These are phyloP conservation scores for Sporisorium scitamineum DNA, from an alignment of 1,284 basidiomycete species.

Conservation along the genomic window DNA sequence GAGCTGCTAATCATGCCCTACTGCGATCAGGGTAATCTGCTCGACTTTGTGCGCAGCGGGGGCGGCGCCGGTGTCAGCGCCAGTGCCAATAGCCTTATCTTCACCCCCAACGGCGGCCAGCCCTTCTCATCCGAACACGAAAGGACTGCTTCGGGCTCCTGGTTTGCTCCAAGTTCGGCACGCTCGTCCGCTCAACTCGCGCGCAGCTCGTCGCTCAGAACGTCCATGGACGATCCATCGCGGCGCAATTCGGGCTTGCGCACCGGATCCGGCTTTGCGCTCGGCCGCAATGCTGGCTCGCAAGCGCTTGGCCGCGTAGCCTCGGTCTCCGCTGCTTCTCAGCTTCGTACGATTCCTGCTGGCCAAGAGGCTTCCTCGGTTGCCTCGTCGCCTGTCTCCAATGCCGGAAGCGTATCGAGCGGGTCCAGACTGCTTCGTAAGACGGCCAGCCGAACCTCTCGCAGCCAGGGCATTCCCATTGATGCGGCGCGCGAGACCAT, in stretches of 20 bases:
- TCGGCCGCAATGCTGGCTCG: slow-evolving; percentile 18
- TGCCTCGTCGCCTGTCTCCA: slow-evolving; percentile 40
- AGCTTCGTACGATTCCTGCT: slow-evolving; percentile 48
- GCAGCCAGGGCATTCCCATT: slow-evolving; percentile 59
- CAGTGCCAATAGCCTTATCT: slow-evolving; percentile 11
- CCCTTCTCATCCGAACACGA: slow-evolving; percentile 23
- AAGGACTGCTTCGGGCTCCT: slow-evolving; percentile 34
- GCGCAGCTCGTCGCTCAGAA: slow-evolving; percentile 40
- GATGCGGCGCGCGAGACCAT: slow-evolving; percentile 84
- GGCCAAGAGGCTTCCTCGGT: slow-evolving; percentile 32
- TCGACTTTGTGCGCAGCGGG: slow-evolving; percentile 58
- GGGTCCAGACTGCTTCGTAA: slow-evolving; percentile 35
- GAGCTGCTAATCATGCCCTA: slow-evolving; percentile 62
- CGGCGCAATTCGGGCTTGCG: slow-evolving; percentile 28
- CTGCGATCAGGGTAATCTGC: slow-evolving; percentile 56
- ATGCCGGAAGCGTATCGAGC: slow-evolving; percentile 41
- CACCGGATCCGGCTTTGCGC: slow-evolving; percentile 42
- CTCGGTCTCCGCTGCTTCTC: slow-evolving; percentile 35
- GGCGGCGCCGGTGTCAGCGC: slow-evolving; percentile 25
- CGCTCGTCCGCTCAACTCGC: slow-evolving; percentile 24
- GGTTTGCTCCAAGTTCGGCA: slow-evolving; percentile 34
- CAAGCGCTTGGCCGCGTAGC: slow-evolving; percentile 31
- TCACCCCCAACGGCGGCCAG: slow-evolving; percentile 13
- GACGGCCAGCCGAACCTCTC: slow-evolving; percentile 23
- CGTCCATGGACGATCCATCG: slow-evolving; percentile 24